Evolutionary conservation across 148 eudicot genomes (phyloP), one percentile per base, ranked within the genome.

Genomic region (Agrostemma githago): DNA sequence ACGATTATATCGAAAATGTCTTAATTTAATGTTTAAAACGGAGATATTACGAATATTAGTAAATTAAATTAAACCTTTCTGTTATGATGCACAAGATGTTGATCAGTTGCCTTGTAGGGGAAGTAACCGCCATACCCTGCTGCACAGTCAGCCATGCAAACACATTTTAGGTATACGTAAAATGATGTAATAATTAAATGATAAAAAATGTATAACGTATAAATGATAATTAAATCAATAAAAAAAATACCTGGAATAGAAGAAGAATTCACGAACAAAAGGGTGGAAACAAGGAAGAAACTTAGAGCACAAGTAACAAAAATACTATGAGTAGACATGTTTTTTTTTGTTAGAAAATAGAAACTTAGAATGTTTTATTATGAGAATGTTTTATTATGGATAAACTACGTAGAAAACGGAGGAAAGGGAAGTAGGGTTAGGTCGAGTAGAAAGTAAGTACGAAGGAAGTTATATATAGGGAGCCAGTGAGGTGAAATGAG

Each of bases 121-220:
- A 62, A 66, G 71, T 26, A 16, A 58, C 61, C 65, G 12, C 77
- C 71, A 74, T 74, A 16, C 21, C 43, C 77, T 53, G 77, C 46
- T 16, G 19, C 56, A 37, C 72, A 75, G 54, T 69, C 77, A 66
- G 77, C 38, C 68, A 75, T 67, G 54, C 71, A 67, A 16, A 39
- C 2, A 10, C 8, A 5, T 42, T 17, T 2, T 51, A 66, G 1
- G 26, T 21, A 68, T 10, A 48, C 6, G 34, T 19, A 34, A 1
- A 12, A 34, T 2, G 21, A 6, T 60, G 1, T 60, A 60, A 7
- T 6, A 21, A 17, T 19, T 17, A 19, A 59, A 5, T 5, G 3
- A 16, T 5, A 19, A n/a, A 26, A 12, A 42, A 17, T 12, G 34
- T 6, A 26, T 48, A 65, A 26, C 34, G 34, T 26, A 3, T 17